phyloP scores from a whole-genome alignment of 768 basidiomycete genomes.

The Roridomyces roridus region DNA sequence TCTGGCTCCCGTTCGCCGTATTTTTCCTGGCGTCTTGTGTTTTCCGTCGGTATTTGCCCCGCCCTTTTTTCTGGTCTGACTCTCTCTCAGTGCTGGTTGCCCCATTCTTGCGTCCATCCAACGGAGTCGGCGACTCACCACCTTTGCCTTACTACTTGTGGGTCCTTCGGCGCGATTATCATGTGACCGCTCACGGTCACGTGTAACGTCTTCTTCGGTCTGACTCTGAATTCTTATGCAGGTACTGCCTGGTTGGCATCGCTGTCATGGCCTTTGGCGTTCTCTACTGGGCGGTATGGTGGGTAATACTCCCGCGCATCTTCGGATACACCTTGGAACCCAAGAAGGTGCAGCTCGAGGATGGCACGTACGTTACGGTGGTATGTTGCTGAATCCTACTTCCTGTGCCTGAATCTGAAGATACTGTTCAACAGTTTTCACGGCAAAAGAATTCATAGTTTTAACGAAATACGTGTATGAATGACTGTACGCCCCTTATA shows the following conservation, averaged over 20 bases:
- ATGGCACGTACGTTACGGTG: constrained; percentile 60
- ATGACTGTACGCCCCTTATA: constrained; percentile 19
- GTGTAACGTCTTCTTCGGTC: too few species aligned
- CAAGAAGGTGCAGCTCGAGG: constrained; percentile 52
- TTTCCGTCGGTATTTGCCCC: constrained; percentile 49
- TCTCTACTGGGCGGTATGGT: constrained; percentile 62
- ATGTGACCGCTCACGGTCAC: background rate
- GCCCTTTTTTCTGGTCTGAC: background rate
- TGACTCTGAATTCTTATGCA: constrained; percentile 14
- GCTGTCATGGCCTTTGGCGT: constrained; percentile 52
- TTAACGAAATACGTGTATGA: background rate
- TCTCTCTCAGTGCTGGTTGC: constrained; percentile 52
- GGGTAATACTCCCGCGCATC: constrained; percentile 52
- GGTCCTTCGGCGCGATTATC: background rate
- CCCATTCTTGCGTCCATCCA: constrained; percentile 61
- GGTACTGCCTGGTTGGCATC: constrained; percentile 62
- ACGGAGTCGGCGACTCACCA: constrained; percentile 63
- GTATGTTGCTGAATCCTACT: constrained; percentile 34
- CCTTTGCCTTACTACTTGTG: constrained; percentile 65
- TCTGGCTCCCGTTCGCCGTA: constrained; percentile 60
- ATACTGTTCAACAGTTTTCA: too few species aligned
- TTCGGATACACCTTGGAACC: constrained; percentile 56
- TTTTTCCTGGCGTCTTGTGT: constrained; percentile 59
- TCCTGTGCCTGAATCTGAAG: too few species aligned
- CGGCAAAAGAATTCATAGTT: background rate